Conservation (phyloP, 2,329 filamentous ascomycete species). For the Colletotrichum aenigma region DNA sequence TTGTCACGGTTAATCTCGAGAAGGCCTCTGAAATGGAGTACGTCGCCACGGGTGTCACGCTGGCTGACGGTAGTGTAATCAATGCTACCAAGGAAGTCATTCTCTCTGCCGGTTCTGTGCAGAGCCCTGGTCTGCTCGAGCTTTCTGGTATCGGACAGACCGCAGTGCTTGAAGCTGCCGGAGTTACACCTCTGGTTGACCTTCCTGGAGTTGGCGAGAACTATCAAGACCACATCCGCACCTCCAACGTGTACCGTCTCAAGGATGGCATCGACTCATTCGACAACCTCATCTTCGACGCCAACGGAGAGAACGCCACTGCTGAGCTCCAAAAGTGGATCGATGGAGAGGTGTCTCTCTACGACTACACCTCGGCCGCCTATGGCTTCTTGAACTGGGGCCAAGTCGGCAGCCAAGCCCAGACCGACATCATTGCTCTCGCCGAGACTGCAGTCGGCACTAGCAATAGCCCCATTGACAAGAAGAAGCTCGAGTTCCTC, state of each 20-base stretch:
- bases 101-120: conserved; percentile 11
- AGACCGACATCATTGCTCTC: conserved; percentile 28
- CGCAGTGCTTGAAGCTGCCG: conserved; percentile 37
- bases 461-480: conserved; percentile 32
- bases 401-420: conserved; percentile 33
- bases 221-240: conserved; percentile 48
- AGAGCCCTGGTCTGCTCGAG: conserved; percentile 31
- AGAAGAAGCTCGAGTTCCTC: conserved; percentile 44
- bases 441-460: conserved; percentile 33
- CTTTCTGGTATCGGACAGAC: conserved; percentile 36
- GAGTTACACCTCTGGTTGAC: conserved; percentile 41
- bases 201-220: conserved; percentile 52
- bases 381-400: conserved; percentile 47
- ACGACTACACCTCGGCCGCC: conserved; percentile 40
- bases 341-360: conserved; percentile 32
- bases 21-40: neutral
- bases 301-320: conserved; percentile 31
- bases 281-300: conserved; percentile 29
- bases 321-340: conserved; percentile 42
- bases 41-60: neutral
- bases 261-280: conserved; percentile 30
- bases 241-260: conserved; percentile 30
- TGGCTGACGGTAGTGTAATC: neutral
- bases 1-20: conserved; percentile 28
- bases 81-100: conserved; percentile 10